A percentile compares a stretch with the other conserved stretches of the same genome.
phyloP scores from a whole-genome alignment of 1,139 yeast species.

The Saccharomyces pastorianus region DNA sequence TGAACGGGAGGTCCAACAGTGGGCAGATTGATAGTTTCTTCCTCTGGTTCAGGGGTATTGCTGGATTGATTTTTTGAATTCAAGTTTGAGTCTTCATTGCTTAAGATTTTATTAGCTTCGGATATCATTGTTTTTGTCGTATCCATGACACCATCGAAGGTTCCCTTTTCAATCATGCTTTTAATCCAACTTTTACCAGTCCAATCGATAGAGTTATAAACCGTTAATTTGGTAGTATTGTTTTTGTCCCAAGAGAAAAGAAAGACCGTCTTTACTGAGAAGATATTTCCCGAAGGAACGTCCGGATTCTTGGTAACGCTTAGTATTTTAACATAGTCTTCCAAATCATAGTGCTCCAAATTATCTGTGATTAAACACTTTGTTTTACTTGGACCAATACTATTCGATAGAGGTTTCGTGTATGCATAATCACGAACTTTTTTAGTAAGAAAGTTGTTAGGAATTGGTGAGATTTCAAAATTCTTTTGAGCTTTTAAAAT shows the following conservation, averaged over 20 bases:
- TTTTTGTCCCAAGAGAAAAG: slow-evolving; percentile 59
- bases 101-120: slow-evolving; percentile 32
- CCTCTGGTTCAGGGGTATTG: slow-evolving; percentile 17
- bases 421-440: slow-evolving; percentile 56
- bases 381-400: slow-evolving; percentile 93
- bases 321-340: slow-evolving; percentile 48
- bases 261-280: slow-evolving; percentile 60
- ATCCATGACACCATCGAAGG: slow-evolving; percentile 57
- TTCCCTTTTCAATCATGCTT: slow-evolving; percentile 51
- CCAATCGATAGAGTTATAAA: slow-evolving; percentile 74
- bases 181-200: slow-evolving; percentile 44
- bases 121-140: slow-evolving; percentile 43
- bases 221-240: slow-evolving; percentile 59
- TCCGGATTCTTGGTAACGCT: slow-evolving; percentile 81
- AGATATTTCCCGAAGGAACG: slow-evolving; percentile 86
- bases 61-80: slow-evolving; percentile 1
- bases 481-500: slow-evolving; percentile 61
- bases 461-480: slow-evolving; percentile 53
- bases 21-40: slow-evolving; percentile 28
- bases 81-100: slow-evolving; percentile 14
- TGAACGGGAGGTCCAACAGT: slow-evolving; percentile 51
- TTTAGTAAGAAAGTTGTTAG: slow-evolving; percentile 36
- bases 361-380: slow-evolving; percentile 68
- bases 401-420: slow-evolving; percentile 67
- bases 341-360: slow-evolving; percentile 52